Evolutionary conservation across 225 moss, liverwort and hornwort genomes (phyloP), one percentile per base, ranked within the genome.

Genomic region (Anthoceros angustus): DNA sequence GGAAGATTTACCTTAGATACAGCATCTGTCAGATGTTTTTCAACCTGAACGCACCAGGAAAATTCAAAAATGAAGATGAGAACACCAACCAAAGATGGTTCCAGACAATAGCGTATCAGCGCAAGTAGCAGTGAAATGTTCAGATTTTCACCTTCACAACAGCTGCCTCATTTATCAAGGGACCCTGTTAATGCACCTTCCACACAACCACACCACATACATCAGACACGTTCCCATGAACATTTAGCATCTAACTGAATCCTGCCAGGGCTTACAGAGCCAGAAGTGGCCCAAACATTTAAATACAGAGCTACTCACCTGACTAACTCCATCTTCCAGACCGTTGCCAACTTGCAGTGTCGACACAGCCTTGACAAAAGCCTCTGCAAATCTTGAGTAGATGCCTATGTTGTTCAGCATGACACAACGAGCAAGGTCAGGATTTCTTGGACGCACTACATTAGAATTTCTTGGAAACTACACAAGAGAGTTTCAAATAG

Each of bases 1-100:
- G 38, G 10, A 61, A 38, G 69, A 25, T 39, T 46, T 84, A 91
- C 95, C 95, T 98, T 92, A 21, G 77, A 74, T 66, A 98, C 78
- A 68, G 98, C 98, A 86, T 98, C 98, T 69, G 86, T 73, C 60
- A 98, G 84, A 80, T 86, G 87, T 62, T 73, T 74, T 68, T 84
- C 81, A 45, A 98, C 95, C 95, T 95, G 73, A 43, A 71, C 63
- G n/a, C 18, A 18, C 23, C 23, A 23, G n/a, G 7, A 55, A 5
- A 0, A 55, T 15, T 9, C 23, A 7, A 55, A 46, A 16, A 20
- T 50, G 16, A 23, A 55, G 7, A 8, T 32, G 32, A 32, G 32
- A 32, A 32, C 32, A 1, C 4, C 32, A 32, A 32, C 32, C 32
- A 32, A 32, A 32, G 32, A 32, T 32, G 32, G 32, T 32, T 32